Evolutionary conservation across 441 rosid species (phyloP).

Genomic region (Geranium incanum): DNA sequence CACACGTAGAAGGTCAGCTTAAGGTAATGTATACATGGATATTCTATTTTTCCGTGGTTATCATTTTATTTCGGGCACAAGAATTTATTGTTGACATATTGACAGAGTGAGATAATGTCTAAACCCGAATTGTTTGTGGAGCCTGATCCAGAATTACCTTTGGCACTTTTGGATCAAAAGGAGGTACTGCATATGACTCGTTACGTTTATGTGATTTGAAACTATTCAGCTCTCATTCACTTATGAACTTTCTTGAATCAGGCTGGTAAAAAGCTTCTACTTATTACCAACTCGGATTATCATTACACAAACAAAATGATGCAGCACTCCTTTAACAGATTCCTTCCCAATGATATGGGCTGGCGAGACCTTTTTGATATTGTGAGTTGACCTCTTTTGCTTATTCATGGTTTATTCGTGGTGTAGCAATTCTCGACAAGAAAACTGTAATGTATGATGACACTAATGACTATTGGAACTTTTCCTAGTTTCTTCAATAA

Average conservation of each 20-base stretch:
- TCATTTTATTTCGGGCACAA: constrained; percentile 16
- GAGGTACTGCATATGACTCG: constrained; percentile 47
- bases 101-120: constrained; percentile 92
- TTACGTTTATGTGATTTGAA: constrained; percentile 10
- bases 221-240: constrained; percentile 18
- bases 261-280: constrained; percentile 96
- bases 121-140: constrained; percentile 92
- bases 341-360: constrained; percentile 81
- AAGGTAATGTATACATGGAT: constrained; percentile 45
- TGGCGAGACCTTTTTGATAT: constrained; percentile 94
- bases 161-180: constrained; percentile 88
- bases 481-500: no score
- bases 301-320: constrained; percentile 95
- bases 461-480: neutral
- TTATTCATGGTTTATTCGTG: neutral
- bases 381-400: constrained; percentile 34
- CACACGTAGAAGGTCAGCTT: constrained; percentile 94
- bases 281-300: constrained; percentile 91
- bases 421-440: neutral
- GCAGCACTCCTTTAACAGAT: constrained; percentile 88
- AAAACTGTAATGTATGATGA: neutral
- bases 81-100: constrained; percentile 19
- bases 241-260: constrained; percentile 27
- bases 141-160: constrained; percentile 90
- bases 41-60: constrained; percentile 7